Conservation (phyloP, 2,329 filamentous ascomycete species). For the Aphanoascus verrucosus region DNA sequence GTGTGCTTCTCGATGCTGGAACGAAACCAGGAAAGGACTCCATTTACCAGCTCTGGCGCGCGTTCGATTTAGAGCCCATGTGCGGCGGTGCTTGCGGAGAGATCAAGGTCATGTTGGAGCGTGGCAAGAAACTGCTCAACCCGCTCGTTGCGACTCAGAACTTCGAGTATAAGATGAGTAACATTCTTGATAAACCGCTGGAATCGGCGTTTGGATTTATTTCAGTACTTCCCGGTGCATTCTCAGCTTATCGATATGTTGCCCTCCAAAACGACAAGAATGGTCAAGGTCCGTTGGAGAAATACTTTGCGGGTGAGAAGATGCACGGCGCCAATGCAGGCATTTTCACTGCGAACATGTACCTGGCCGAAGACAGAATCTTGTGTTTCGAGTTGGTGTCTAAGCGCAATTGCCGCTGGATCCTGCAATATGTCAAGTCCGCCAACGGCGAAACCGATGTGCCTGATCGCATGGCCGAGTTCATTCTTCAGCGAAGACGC, state of each 20-base stretch:
- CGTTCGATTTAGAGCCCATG: slow-evolving; percentile 94
- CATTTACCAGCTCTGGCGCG: slow-evolving; percentile 97
- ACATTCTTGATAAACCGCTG: slow-evolving; percentile 94
- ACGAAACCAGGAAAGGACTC: slow-evolving; percentile 89
- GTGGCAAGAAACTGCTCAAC: slow-evolving; percentile 79
- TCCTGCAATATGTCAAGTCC: slow-evolving; percentile 96
- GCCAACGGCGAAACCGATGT: slow-evolving; percentile 95
- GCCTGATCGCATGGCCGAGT: slow-evolving; percentile 82
- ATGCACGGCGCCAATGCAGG: slow-evolving; percentile 87
- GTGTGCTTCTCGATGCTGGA: slow-evolving; percentile 89
- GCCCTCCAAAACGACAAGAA: slow-evolving; percentile 96
- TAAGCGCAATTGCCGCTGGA: slow-evolving; percentile 95
- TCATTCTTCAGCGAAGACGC: slow-evolving; percentile 88
- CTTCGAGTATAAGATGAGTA: slow-evolving; percentile 99
- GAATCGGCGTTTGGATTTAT: slow-evolving; percentile 98
- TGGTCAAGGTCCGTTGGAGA: slow-evolving; percentile 80
- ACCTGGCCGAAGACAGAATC: slow-evolving; percentile 43
- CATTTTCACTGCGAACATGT: slow-evolving; percentile 86
- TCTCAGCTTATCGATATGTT: slow-evolving; percentile 94
- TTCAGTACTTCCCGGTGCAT: slow-evolving; percentile 87
- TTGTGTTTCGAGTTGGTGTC: slow-evolving; percentile 70
- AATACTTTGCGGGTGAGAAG: slow-evolving; percentile 95
- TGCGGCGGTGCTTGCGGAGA: slow-evolving; percentile 95
- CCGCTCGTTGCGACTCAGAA: slow-evolving; percentile 93
- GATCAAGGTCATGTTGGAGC: slow-evolving; percentile 92